Evolutionary conservation across 176 grass and related monocot species (phyloP).

Genomic region (Oryza coarctata): DNA sequence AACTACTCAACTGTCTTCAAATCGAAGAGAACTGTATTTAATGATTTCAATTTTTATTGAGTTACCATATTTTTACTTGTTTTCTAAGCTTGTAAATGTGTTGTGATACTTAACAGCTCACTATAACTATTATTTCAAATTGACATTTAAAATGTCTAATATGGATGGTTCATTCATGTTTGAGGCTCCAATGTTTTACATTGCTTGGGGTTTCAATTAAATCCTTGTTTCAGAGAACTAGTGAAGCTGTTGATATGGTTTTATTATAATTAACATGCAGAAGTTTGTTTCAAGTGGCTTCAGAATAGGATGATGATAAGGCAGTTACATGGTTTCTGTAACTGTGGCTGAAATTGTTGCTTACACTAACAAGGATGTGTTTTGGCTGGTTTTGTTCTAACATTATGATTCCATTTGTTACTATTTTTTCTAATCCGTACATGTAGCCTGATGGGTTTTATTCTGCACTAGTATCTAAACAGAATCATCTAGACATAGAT

Average conservation of each 20-base stretch:
- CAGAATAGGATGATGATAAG: not conserved
- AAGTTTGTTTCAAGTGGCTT: not conserved
- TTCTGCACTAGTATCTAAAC: constrained; percentile 14
- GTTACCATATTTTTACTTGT: not conserved
- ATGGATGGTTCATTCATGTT: not conserved
- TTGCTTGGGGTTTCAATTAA: not conserved
- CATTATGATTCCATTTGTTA: not conserved
- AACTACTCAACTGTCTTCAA: not conserved
- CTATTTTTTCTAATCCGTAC: not conserved
- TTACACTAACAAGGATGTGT: constrained; percentile 7
- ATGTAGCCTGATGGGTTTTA: not conserved
- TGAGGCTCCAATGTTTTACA: not conserved
- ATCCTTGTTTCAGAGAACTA: not conserved
- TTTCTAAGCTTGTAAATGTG: not conserved
- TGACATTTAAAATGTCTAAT: not conserved
- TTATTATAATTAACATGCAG: not conserved
- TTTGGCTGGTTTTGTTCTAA: not conserved
- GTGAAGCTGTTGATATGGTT: constrained; percentile 1
- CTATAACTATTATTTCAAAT: not conserved
- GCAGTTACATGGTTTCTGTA: constrained; percentile 4
- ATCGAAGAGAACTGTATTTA: not conserved
- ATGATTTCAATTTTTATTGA: constrained; percentile 4
- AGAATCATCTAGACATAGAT: not conserved
- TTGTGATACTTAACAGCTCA: not conserved
- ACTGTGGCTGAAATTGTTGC: constrained; percentile 1